Base-by-base conservation (phyloP, 2,329 filamentous ascomycete genomes). In the Sclerotinia sclerotiorum region DNA sequence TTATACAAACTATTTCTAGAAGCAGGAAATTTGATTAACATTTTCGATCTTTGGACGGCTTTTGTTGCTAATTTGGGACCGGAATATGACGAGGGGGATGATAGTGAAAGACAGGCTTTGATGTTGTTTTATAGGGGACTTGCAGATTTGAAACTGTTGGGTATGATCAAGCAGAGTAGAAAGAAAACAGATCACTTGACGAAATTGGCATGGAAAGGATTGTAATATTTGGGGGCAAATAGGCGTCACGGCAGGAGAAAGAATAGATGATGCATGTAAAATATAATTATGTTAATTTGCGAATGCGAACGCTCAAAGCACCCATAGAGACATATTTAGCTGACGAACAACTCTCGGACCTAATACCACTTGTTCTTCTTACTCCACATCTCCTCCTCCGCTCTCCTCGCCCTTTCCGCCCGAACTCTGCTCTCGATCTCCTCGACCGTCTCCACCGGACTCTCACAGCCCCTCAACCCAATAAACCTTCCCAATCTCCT, bases 141-240 rank as follows among this genome's bases (percentile, higher is more conserved):
- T 71, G 92, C 94, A 0, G 95, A 99, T 79, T 79, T 99, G 77
- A 90, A 89, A 78, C 87, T 89, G 66, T 83, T 99, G 75, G 95
- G 95, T 10, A 90, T 97, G 80, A 85, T 98, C 70, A 97, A 95
- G 81, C 85, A 86, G 70, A 98, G 90, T 76, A 91, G 90, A 80
- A 97, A 94, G 83, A 97, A 97, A 83, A 87, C 89, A 32, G 95
- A 98, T 78, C 94, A 98, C 80, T 82, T 98, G 73, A 89, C 92
- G 51, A 98, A 97, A 82, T 84, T 93, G 48, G 81, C 84, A 64
- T 92, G 89, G 88, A 93, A 91, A 78, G 95, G 94, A 74, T 81
- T 95, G 70, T 88, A 75, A 79, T 42, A 67, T 13, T 35, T 29
- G 48, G 32, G 21, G 1, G 2, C 29, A n/a, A 62, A 27, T 39